Evolutionary conservation across 208 protist genomes (phyloP).

Genomic region (Acanthamoeba sp.): DNA sequence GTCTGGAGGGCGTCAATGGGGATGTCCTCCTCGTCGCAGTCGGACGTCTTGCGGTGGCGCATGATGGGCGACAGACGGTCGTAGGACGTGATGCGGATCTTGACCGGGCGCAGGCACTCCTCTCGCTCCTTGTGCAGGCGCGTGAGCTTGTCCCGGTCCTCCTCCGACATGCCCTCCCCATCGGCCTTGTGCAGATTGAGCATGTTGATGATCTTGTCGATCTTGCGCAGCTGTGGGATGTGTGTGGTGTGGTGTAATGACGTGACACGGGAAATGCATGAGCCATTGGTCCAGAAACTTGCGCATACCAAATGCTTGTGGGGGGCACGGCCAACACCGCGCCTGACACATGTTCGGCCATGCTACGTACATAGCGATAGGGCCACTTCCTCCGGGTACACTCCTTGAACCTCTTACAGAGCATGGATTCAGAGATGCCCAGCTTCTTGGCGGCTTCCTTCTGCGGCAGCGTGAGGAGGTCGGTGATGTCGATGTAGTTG

Average conservation of each 20-base stretch:
- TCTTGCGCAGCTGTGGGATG: not conserved
- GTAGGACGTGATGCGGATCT: conserved; percentile 34
- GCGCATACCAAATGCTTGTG: too few species aligned
- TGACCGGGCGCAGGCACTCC: conserved; percentile 23
- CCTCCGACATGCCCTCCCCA: not conserved
- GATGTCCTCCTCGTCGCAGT: conserved; percentile 14
- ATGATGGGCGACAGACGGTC: conserved; percentile 11
- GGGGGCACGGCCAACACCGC: too few species aligned
- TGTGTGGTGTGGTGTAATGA: too few species aligned
- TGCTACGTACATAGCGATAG: conserved; percentile 31
- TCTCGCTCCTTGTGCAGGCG: conserved; percentile 25
- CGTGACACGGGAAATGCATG: too few species aligned
- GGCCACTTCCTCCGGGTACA: conserved; percentile 26
- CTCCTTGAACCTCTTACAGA: conserved; percentile 42
- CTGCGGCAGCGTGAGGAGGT: conserved; percentile 32
- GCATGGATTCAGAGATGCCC: conserved; percentile 55
- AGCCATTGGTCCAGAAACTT: too few species aligned
- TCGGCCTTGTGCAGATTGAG: conserved; percentile 15
- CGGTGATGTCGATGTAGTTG: conserved; percentile 53
- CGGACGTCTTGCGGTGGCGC: conserved; percentile 1
- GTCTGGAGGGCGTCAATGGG: conserved; percentile 17
- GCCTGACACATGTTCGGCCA: not conserved
- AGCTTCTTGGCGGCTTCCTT: conserved; percentile 22
- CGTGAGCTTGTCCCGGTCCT: conserved; percentile 25
- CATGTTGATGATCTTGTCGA: conserved; percentile 33